These are phyloP conservation scores for Sporisorium scitamineum DNA, from an alignment of 1,284 basidiomycete species.

Conservation along the genomic window DNA sequence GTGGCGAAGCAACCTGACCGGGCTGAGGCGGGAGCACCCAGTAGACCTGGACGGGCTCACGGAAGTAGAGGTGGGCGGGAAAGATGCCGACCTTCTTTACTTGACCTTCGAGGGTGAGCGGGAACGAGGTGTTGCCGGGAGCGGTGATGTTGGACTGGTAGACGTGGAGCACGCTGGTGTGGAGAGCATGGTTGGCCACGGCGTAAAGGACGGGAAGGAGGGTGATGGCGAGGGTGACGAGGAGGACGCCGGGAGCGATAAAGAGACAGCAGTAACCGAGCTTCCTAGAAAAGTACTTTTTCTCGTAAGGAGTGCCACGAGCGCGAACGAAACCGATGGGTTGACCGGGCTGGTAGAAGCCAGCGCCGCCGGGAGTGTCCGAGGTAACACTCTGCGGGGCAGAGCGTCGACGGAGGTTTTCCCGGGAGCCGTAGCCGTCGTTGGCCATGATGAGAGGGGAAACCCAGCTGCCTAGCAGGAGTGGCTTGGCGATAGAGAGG, in stretches of 20 bases:
- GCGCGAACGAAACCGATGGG: constrained; percentile 63
- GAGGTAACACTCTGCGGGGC: constrained; percentile 39
- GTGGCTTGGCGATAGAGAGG: not conserved
- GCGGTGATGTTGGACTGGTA: constrained; percentile 68
- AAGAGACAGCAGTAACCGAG: constrained; percentile 63
- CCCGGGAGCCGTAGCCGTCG: constrained; percentile 52
- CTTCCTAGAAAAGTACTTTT: constrained; percentile 65
- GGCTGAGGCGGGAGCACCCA: constrained; percentile 66
- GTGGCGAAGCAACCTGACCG: constrained; percentile 40
- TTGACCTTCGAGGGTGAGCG: constrained; percentile 67
- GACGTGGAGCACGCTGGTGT: constrained; percentile 65
- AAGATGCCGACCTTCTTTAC: constrained; percentile 70
- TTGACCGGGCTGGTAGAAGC: constrained; percentile 56
- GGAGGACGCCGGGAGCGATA: constrained; percentile 54
- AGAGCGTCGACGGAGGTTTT: constrained; percentile 51
- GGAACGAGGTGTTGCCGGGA: constrained; percentile 65
- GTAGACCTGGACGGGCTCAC: constrained; percentile 66
- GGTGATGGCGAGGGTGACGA: constrained; percentile 62
- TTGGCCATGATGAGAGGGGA: constrained; percentile 46
- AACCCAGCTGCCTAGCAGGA: constrained; percentile 29
- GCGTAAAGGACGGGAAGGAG: constrained; percentile 68
- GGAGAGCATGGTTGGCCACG: constrained; percentile 68
- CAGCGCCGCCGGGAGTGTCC: constrained; percentile 33
- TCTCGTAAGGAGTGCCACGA: constrained; percentile 66
- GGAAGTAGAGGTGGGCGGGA: constrained; percentile 69